These are phyloP conservation scores for Ustilago bromivora DNA, from an alignment of 1,284 basidiomycete species.

Conservation along the genomic window DNA sequence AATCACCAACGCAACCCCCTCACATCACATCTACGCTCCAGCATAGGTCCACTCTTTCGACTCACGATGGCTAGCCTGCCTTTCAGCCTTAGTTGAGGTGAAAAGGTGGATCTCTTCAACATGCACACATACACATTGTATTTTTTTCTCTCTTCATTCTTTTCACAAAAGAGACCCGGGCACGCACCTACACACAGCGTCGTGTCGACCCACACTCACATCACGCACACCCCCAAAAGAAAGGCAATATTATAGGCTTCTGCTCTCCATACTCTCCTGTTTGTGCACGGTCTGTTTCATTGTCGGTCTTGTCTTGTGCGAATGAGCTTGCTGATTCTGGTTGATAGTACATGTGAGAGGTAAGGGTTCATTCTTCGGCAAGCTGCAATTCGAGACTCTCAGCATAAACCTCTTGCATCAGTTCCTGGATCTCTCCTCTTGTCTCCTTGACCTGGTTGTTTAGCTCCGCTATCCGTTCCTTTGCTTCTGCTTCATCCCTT, in stretches of 20 bases:
- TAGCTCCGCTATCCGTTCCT: conserved; percentile 10
- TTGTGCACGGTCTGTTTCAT: neutral
- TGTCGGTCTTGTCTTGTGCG: neutral
- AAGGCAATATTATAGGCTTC: conserved; percentile 40
- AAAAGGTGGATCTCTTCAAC: neutral
- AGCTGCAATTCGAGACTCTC: conserved; percentile 47
- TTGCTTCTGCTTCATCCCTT: conserved; percentile 8
- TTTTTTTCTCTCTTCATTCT: conserved; percentile 27
- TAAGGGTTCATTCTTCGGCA: conserved; percentile 1
- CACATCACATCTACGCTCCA: neutral
- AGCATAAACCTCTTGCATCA: conserved; percentile 53
- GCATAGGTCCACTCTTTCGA: conserved; percentile 11
- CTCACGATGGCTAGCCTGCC: conserved; percentile 21
- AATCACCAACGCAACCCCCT: neutral
- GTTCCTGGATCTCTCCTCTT: conserved; percentile 34
- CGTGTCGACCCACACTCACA: conserved; percentile 14
- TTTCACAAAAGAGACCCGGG: conserved; percentile 21
- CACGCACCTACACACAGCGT: conserved; percentile 3
- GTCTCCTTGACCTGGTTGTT: conserved; percentile 16
- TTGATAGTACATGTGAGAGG: neutral
- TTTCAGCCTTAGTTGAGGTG: conserved; percentile 28
- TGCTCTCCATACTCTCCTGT: conserved; percentile 19
- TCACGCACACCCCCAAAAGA: conserved; percentile 26
- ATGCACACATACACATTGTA: conserved; percentile 26
- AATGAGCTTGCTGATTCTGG: neutral